A percentile compares a stretch with the other conserved stretches of the same genome.
phyloP scores from a whole-genome alignment of 805 yeast species.

The Kuraishia ogatae region DNA sequence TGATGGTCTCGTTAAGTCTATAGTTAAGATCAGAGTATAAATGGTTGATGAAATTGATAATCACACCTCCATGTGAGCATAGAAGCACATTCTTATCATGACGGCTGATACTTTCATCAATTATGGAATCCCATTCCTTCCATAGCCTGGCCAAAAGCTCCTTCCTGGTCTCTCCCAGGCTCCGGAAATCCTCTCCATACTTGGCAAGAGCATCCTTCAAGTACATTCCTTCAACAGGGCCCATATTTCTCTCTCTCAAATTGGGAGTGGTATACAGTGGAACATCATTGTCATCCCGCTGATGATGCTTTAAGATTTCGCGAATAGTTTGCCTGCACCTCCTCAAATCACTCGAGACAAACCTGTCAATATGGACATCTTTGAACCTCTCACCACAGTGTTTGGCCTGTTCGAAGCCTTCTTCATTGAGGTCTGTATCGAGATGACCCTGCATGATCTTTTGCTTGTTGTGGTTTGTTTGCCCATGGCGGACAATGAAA shows the following conservation, averaged over 20 bases:
- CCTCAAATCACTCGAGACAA: slow-evolving; percentile 42
- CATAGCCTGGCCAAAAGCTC: slow-evolving; percentile 41
- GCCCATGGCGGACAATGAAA: slow-evolving; percentile 76
- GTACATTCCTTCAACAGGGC: slow-evolving; percentile 68
- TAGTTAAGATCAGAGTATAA: slow-evolving; percentile 32
- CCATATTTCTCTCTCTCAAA: slow-evolving; percentile 73
- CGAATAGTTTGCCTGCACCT: slow-evolving; percentile 56
- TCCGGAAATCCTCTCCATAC: slow-evolving; percentile 51
- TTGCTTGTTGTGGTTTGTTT: slow-evolving; percentile 61
- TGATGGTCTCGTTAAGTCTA: slow-evolving; percentile 27
- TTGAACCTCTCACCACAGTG: slow-evolving; percentile 39
- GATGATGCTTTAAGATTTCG: slow-evolving; percentile 26
- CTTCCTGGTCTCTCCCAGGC: slow-evolving; percentile 53
- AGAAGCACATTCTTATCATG: slow-evolving; percentile 42
- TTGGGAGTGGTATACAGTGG: slow-evolving; percentile 26
- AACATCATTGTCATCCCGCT: slow-evolving; percentile 8
- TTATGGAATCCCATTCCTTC: slow-evolving; percentile 32
- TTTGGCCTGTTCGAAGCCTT: slow-evolving; percentile 54
- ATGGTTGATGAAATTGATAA: slow-evolving; percentile 49
- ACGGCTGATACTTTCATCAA: slow-evolving; percentile 26
- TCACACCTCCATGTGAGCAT: slow-evolving; percentile 79
- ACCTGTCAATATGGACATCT: slow-evolving; percentile 31
- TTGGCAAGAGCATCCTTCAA: slow-evolving; percentile 51
- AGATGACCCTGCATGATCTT: slow-evolving; percentile 76
- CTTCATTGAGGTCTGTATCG: slow-evolving; percentile 53